Evolutionary conservation across 805 yeast genomes (phyloP).

Genomic region (Geotrichum ghanense): DNA sequence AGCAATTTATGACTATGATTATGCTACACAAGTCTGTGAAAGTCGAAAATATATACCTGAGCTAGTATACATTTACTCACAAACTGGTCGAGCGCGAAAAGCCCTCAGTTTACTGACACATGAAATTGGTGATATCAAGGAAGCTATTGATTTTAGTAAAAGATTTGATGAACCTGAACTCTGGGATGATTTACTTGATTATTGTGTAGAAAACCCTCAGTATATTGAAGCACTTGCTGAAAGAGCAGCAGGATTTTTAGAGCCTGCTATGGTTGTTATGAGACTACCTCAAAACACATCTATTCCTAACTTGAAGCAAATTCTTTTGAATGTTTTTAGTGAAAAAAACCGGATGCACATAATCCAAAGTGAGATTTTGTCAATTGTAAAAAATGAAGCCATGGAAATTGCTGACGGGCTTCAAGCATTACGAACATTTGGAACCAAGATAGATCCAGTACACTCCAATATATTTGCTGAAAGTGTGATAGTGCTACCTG

Average conservation of each 20-base stretch:
- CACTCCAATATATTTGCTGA: neutral
- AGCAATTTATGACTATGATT: slow-evolving; percentile 49
- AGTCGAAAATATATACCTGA: slow-evolving; percentile 46
- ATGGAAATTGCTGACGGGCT: slow-evolving; percentile 26
- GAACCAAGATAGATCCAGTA: slow-evolving; percentile 21
- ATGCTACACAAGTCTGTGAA: slow-evolving; percentile 60
- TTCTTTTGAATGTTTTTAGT: slow-evolving; percentile 48
- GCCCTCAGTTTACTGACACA: slow-evolving; percentile 76
- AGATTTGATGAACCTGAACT: slow-evolving; percentile 58
- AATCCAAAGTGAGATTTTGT: slow-evolving; percentile 44
- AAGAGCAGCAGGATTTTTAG: slow-evolving; percentile 35
- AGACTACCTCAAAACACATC: slow-evolving; percentile 50
- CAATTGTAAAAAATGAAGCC: slow-evolving; percentile 44
- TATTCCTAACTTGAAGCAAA: slow-evolving; percentile 52
- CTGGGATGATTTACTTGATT: slow-evolving; percentile 65
- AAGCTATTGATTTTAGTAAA: slow-evolving; percentile 75
- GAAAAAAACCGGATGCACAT: slow-evolving; percentile 42
- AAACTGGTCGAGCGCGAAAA: slow-evolving; percentile 64
- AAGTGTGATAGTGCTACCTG: neutral
- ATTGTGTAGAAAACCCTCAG: slow-evolving; percentile 58
- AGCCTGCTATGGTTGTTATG: slow-evolving; percentile 55
- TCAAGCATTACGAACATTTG: slow-evolving; percentile 23
- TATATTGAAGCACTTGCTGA: slow-evolving; percentile 60
- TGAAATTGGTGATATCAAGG: slow-evolving; percentile 62
- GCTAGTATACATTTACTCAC: slow-evolving; percentile 69